Evolutionary conservation across 2,329 filamentous ascomycete species (phyloP).

Genomic region (Rhynchosporium agropyri): DNA sequence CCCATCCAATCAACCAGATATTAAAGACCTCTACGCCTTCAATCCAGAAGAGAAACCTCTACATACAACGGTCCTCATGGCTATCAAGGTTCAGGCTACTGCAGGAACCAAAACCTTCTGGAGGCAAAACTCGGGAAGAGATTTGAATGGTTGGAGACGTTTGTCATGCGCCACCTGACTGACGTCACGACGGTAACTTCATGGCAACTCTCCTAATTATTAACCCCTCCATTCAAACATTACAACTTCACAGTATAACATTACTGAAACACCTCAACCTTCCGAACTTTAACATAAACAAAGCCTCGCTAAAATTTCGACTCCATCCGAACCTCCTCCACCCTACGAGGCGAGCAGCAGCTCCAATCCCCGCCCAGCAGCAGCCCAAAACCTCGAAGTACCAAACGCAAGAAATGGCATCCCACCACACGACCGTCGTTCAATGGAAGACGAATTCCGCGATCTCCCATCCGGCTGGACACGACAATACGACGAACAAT

Average conservation of each 20-base stretch:
- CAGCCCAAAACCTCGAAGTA: conserved; percentile 29
- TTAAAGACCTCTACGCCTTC: conserved; percentile 21
- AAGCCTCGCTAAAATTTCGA: conserved; percentile 12
- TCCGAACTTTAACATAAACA: background rate
- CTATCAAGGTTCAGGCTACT: conserved; percentile 23
- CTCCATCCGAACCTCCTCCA: conserved; percentile 40
- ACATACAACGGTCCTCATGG: conserved; percentile 32
- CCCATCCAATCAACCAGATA: conserved; percentile 14
- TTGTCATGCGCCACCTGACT: conserved; percentile 11
- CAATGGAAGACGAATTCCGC: conserved; percentile 63
- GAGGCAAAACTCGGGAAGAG: conserved; percentile 15
- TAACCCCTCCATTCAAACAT: too few species aligned
- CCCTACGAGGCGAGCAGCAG: conserved; percentile 41
- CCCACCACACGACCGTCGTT: conserved; percentile 53
- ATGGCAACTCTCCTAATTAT: conserved; percentile 9
- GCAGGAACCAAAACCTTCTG: conserved; percentile 3
- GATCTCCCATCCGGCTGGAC: conserved; percentile 59
- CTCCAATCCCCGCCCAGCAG: background rate
- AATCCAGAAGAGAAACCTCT: conserved; percentile 23
- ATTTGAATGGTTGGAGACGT: conserved; percentile 6
- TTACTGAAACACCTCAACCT: background rate
- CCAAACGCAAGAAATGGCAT: conserved; percentile 53
- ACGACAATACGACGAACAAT: conserved; percentile 55
- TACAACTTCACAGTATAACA: background rate
- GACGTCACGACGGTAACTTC: conserved; percentile 6